Base-by-base conservation (phyloP, 2,329 filamentous ascomycete genomes). In the Fusarium clavum region DNA sequence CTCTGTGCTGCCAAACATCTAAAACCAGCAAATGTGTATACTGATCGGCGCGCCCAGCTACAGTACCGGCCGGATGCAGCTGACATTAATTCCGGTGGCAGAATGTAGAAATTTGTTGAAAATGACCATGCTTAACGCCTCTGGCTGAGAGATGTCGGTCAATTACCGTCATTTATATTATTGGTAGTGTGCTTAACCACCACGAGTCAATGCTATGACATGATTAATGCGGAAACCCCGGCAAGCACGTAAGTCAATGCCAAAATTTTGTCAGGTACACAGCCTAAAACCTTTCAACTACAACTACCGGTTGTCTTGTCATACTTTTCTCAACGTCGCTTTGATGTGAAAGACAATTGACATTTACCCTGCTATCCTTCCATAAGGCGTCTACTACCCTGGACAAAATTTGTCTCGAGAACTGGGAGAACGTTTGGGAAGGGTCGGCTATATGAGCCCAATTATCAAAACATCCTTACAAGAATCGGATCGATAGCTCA, bases 401-500 rank as follows among this genome's bases (percentile, higher is more conserved):
- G 3, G 13, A 59, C 16, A 13, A 6, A 4, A n/a, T 1, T 10
- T 3, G 5, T 1, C 1, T n/a, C 11, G 3, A 4, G 14, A 44
- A 8, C 5, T 6, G 11, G 6, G 2, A 16, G 7, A 25, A 20
- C 6, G 7, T 20, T 8, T 18, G 1, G 1, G 0, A 0, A 6
- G 0, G 0, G 1, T 0, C 3, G 6, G 6, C 14, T 12, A 3
- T 18, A 30, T 40, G 6, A 30, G 5, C 2, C 0, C 3, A 14
- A 6, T 30, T 27, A 32, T 10, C 0, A 4, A 1, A 0, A 0
- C 0, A 0, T 13, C 11, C 14, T 2, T 4, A 8, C 25, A 70
- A 40, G 22, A 18, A 47, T 27, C 1, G 68, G 68, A 70, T 70
- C 67, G 68, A 70, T 70, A 70, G 68, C 68, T 70, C 67, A 70